phyloP scores from a whole-genome alignment of 2,329 filamentous ascomycete species.

The Aspergillus ruber region DNA sequence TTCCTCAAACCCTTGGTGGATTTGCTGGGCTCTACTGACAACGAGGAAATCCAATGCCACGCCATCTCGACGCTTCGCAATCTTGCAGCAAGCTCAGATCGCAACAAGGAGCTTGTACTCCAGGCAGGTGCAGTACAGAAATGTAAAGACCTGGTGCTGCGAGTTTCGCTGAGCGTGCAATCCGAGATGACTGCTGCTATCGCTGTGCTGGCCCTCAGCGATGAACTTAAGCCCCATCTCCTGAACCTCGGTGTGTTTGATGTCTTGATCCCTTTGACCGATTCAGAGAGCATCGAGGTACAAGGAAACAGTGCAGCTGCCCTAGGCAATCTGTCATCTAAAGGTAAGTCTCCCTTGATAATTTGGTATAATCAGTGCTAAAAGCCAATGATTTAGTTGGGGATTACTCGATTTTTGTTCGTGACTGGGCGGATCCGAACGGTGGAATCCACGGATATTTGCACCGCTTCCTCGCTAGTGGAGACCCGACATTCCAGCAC shows the following conservation, averaged over 20 bases:
- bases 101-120: slow-evolving; percentile 95
- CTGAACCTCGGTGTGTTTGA: slow-evolving; percentile 92
- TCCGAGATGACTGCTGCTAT: slow-evolving; percentile 99
- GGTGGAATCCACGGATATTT: slow-evolving; percentile 95
- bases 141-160: slow-evolving; percentile 92
- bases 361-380: slow-evolving; percentile 10
- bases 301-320: slow-evolving; percentile 97
- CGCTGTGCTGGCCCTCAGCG: slow-evolving; percentile 87
- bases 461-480: slow-evolving; percentile 83
- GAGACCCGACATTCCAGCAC: slow-evolving; percentile 96
- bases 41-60: slow-evolving; percentile 98
- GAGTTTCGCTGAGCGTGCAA: slow-evolving; percentile 89
- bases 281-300: slow-evolving; percentile 93
- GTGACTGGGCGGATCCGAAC: slow-evolving; percentile 86
- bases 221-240: slow-evolving; percentile 88
- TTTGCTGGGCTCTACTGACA: slow-evolving; percentile 87
- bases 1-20: slow-evolving; percentile 93
- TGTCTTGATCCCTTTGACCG: slow-evolving; percentile 88
- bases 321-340: slow-evolving; percentile 90
- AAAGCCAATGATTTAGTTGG: slow-evolving; percentile 57
- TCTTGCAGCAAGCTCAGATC: slow-evolving; percentile 89
- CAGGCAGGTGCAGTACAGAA: slow-evolving; percentile 96
- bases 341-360: slow-evolving; percentile 56
- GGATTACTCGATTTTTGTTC: slow-evolving; percentile 92
- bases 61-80: slow-evolving; percentile 96